Evolutionary conservation across 106 monocot genomes (phyloP).

Genomic region (Dioscorea dumetorum): DNA sequence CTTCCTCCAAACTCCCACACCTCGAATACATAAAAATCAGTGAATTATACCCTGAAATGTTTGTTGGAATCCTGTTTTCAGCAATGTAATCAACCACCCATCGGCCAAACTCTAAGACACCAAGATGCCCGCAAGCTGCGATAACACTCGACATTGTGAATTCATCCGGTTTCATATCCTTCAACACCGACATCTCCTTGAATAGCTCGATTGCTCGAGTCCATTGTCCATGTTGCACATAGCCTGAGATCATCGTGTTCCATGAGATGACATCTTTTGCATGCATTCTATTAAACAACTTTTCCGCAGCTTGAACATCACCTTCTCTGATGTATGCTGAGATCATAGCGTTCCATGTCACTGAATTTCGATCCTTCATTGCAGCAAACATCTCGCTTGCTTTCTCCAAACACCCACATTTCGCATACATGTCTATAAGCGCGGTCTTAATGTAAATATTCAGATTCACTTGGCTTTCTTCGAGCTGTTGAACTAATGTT

Average conservation of each 20-base stretch:
- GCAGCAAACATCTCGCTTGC: conserved; percentile 18
- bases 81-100: conserved; percentile 4
- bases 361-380: conserved; percentile 14
- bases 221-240: conserved; percentile 28
- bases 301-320: conserved; percentile 7
- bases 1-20: conserved; percentile 23
- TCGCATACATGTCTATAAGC: conserved; percentile 29
- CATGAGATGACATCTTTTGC: conserved; percentile 30
- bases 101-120: conserved; percentile 18
- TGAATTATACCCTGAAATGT: conserved; percentile 13
- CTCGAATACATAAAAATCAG: conserved; percentile 28
- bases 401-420: conserved; percentile 18
- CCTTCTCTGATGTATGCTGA: conserved; percentile 15
- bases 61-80: conserved; percentile 2
- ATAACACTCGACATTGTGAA: conserved; percentile 24
- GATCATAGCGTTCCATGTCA: conserved; percentile 35
- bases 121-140: conserved; percentile 33
- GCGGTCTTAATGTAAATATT: conserved; percentile 29
- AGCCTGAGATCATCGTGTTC: conserved; percentile 39
- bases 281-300: conserved; percentile 24
- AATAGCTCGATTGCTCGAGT: conserved; percentile 18
- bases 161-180: conserved; percentile 19
- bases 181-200: conserved; percentile 10
- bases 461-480: conserved; percentile 5
- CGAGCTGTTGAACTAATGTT: conserved; percentile 8